Evolutionary conservation across 768 basidiomycete genomes (phyloP).

Genomic region (Lanmaoa pseudosensibilis): DNA sequence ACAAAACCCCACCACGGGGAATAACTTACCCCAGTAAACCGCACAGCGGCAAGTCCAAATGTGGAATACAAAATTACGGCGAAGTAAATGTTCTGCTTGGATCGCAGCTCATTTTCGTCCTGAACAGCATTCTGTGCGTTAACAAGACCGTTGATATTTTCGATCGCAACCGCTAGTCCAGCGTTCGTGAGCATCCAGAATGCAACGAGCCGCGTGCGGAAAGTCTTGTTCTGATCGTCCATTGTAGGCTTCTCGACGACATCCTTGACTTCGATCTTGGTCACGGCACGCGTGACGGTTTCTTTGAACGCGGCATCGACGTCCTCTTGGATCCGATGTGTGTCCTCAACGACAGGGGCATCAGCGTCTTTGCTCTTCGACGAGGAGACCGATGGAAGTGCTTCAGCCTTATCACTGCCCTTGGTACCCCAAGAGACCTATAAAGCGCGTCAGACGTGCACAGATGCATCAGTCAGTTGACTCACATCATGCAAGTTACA

Average conservation of each 20-base stretch:
- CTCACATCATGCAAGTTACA: conserved; percentile 90
- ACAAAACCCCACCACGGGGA: not conserved
- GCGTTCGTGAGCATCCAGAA: conserved; percentile 81
- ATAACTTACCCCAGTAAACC: conserved; percentile 70
- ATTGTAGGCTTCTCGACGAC: conserved; percentile 73
- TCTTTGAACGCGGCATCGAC: conserved; percentile 90
- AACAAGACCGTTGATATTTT: conserved; percentile 67
- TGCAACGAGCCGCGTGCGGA: conserved; percentile 85
- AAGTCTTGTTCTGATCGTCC: conserved; percentile 90
- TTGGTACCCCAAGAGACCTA: conserved; percentile 94
- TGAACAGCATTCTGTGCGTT: conserved; percentile 36
- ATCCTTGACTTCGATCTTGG: conserved; percentile 68
- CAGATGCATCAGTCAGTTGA: conserved; percentile 1
- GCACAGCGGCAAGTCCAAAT: conserved; percentile 66
- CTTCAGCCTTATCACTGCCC: conserved; percentile 92
- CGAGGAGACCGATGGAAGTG: conserved; percentile 84
- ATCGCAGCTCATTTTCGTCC: conserved; percentile 43
- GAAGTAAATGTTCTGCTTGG: conserved; percentile 68
- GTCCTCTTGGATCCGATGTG: conserved; percentile 79
- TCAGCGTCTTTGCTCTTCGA: conserved; percentile 76
- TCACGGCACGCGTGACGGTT: conserved; percentile 84
- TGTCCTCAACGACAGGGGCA: conserved; percentile 81
- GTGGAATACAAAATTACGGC: conserved; percentile 78
- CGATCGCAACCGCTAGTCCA: conserved; percentile 67
- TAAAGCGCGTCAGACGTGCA: not conserved